These are phyloP conservation scores for Nicotiana tomentosiformis DNA, from an alignment of 257 asterid genomes.

Conservation along the genomic window DNA sequence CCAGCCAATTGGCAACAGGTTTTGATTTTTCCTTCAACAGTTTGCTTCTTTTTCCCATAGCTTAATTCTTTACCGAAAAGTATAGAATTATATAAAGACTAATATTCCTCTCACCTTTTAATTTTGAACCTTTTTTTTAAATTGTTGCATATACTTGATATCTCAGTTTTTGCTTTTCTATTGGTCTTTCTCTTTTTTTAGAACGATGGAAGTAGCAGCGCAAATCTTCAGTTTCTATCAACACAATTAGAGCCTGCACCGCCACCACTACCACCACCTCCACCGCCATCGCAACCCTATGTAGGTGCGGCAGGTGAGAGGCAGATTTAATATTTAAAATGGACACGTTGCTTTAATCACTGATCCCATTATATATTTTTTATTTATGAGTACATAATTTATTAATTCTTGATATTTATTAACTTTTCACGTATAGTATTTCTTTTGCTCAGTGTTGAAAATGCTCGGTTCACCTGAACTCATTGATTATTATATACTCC, in stretches of 20 bases:
- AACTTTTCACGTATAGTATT: no score
- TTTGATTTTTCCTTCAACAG: neutral
- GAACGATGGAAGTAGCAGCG: conserved; percentile 41
- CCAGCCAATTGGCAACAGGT: conserved; percentile 99
- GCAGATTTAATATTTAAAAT: no score
- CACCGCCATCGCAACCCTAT: conserved; percentile 41
- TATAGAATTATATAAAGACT: conserved; percentile 30
- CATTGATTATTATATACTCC: no score
- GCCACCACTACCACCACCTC: conserved; percentile 32
- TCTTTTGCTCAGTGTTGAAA: no score
- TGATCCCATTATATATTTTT: no score
- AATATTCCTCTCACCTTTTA: conserved; percentile 41
- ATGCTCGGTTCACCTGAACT: no score
- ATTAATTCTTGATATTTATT: no score
- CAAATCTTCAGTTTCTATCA: conserved; percentile 30
- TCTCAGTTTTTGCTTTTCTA: conserved; percentile 9
- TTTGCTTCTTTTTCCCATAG: conserved; percentile 18
- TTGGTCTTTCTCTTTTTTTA: conserved; percentile 10
- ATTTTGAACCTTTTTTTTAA: neutral
- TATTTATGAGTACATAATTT: no score
- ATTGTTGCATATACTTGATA: conserved; percentile 44
- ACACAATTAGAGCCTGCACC: conserved; percentile 21
- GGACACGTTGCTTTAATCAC: no score
- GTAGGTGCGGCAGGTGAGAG: conserved; percentile 19
- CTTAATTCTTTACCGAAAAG: conserved; percentile 45